Evolutionary conservation across 2,329 filamentous ascomycete genomes (phyloP).

Genomic region (Macrophomina pseudophaseolina): DNA sequence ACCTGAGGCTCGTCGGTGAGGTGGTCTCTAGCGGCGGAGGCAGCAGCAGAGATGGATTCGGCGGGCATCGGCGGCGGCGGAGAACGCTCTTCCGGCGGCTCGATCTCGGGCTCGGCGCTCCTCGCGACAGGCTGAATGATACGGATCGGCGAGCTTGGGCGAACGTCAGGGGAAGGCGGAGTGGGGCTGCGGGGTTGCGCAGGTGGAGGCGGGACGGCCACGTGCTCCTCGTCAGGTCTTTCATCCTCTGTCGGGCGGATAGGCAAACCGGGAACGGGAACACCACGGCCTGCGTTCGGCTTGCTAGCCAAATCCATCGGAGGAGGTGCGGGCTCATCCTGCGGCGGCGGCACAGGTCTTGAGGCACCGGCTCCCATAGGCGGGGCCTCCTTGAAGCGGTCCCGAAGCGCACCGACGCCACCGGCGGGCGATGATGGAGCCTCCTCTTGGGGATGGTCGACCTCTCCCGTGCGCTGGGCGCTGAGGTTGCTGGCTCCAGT

Average conservation of each 20-base stretch:
- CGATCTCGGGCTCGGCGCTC: constrained; percentile 55
- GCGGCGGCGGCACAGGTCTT: constrained; percentile 45
- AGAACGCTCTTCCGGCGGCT: constrained; percentile 57
- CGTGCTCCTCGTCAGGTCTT: constrained; percentile 61
- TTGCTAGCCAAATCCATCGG: constrained; percentile 71
- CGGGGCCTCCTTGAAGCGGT: constrained; percentile 79
- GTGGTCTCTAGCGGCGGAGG: constrained; percentile 69
- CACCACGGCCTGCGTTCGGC: constrained; percentile 66
- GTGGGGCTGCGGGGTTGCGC: constrained; percentile 49
- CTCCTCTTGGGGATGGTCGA: constrained; percentile 55
- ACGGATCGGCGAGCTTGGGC: constrained; percentile 76
- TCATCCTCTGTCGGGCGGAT: constrained; percentile 56
- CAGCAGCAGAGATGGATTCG: constrained; percentile 64
- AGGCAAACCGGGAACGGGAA: constrained; percentile 79
- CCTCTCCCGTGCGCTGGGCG: constrained; percentile 68
- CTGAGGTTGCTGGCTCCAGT: constrained; percentile 63
- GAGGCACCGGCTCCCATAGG: constrained; percentile 65
- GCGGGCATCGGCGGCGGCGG: constrained; percentile 66
- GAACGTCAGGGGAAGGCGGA: constrained; percentile 55
- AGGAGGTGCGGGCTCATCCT: constrained; percentile 58
- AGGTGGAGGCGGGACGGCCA: constrained; percentile 49
- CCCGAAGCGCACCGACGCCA: constrained; percentile 75
- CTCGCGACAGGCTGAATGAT: constrained; percentile 85
- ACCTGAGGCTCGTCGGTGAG: constrained; percentile 65
- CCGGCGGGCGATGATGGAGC: constrained; percentile 63